phyloP scores from a whole-genome alignment of 345 rosid genomes.

The Mallotus nudiflorus region DNA sequence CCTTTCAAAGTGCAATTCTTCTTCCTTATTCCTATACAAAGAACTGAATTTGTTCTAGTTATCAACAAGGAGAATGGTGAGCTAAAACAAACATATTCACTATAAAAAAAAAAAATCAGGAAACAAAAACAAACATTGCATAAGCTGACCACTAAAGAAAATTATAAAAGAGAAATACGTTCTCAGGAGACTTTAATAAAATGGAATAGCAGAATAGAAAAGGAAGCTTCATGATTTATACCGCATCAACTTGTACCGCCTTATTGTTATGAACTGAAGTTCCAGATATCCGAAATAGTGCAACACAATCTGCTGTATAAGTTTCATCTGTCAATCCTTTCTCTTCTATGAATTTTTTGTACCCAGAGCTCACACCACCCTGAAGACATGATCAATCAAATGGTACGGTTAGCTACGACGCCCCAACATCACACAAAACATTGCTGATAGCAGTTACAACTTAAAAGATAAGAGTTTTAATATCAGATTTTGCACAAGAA shows the following conservation, averaged over 20 bases:
- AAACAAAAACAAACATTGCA: neutral
- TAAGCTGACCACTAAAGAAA: neutral
- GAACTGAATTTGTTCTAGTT: neutral
- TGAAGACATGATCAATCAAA: conserved; percentile 33
- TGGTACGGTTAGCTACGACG: conserved; percentile 16
- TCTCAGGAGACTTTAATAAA: conserved; percentile 1
- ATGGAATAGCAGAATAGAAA: neutral
- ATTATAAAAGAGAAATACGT: neutral
- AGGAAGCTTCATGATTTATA: conserved; percentile 33
- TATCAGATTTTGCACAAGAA: neutral
- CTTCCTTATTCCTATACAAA: too few relatives aligned
- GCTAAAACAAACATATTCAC: neutral
- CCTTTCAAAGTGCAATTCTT: too few relatives aligned
- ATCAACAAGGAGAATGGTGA: neutral
- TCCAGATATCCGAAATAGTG: conserved; percentile 85
- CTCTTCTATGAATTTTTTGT: conserved; percentile 65
- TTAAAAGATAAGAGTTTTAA: too few relatives aligned
- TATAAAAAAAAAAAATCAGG: neutral
- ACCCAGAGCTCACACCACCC: conserved; percentile 97
- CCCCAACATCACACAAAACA: conserved; percentile 16
- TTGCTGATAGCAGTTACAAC: neutral
- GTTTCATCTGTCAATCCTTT: conserved; percentile 69
- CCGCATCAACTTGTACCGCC: conserved; percentile 82
- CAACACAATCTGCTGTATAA: conserved; percentile 63
- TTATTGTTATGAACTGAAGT: conserved; percentile 71